These are phyloP conservation scores for Picea glauca DNA, from an alignment of 75 land plant species.

Conservation along the genomic window DNA sequence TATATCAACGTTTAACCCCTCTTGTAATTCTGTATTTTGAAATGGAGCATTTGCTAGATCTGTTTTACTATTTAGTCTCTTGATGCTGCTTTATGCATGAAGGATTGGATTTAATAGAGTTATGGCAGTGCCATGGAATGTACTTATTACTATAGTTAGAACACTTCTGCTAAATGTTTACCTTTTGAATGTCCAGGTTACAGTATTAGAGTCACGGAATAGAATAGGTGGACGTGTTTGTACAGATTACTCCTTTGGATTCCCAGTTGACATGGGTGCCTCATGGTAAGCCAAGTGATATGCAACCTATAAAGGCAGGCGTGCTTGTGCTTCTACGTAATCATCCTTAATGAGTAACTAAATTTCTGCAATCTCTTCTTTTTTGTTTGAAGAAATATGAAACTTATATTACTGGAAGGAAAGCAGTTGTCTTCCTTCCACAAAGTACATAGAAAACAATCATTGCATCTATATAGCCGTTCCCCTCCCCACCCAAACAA, in stretches of 20 bases:
- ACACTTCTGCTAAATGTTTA: background rate
- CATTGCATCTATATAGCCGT: background rate
- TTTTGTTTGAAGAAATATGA: background rate
- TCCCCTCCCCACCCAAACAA: background rate
- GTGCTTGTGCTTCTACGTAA: background rate
- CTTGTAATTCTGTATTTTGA: too few relatives aligned
- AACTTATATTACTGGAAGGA: background rate
- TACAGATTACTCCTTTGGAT: constrained; percentile 51
- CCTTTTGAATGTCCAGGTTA: constrained; percentile 23
- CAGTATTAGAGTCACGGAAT: constrained; percentile 39
- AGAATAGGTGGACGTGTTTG: constrained; percentile 46
- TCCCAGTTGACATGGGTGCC: constrained; percentile 57
- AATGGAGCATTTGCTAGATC: too few relatives aligned
- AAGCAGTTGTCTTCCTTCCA: too few relatives aligned
- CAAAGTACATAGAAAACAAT: too few relatives aligned
- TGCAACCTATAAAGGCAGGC: background rate
- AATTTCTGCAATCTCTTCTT: background rate
- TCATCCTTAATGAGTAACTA: background rate
- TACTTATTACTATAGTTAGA: background rate
- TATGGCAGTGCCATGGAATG: background rate
- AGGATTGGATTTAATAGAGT: background rate
- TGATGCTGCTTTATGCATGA: too few relatives aligned
- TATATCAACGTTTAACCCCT: background rate
- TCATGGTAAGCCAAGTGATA: constrained; percentile 27
- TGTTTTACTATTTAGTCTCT: too few relatives aligned